Evolutionary conservation across 306 rosid species (phyloP), one percentile per base, ranked within the genome.

Genomic region (Vigna trinervia): DNA sequence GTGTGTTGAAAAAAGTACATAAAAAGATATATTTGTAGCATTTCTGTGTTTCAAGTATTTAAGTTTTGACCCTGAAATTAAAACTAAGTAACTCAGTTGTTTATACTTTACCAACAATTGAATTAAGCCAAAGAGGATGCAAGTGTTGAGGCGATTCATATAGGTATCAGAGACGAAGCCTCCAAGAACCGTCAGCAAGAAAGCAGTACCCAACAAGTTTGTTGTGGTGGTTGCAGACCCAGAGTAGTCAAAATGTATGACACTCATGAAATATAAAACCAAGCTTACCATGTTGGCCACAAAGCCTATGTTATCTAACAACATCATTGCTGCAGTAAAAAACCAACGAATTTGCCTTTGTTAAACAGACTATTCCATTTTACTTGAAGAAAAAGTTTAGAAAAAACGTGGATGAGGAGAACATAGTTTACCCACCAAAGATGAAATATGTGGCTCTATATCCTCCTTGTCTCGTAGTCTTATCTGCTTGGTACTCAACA

Each of bases 141-240:
- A 77, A 8, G 91, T 84, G 84, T 87, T 82, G 88, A 87, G 88
- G 45, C 91, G 84, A 63, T 65, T 87, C 80, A 89, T 43, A 10
- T 85, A 84, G 23, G 84, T 80, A 66, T 89, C 93, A 4, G 93
- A 89, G 80, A 89, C 80, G 83, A 87, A 82, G 0, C 93, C 93
- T 62, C 93, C 93, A 39, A 87, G 30, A 9, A 89, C 45, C 0
- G 89, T 81, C 0, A 85, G 76, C 82, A 89, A 84, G 86, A 87
- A 85, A 22, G 80, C 43, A 1, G 89, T 73, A 2, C 93, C 91
- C 68, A 89, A 69, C 58, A 74, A 82, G 73, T 89, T 89, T 30
- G 93, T 87, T 41, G 89, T 81, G 66, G 89, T 80, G 70, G 86
- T 87, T 74, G 91, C 67, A 50, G 88, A 75, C 38, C 73, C 84